These are phyloP conservation scores for Candida michaelii DNA, from an alignment of 805 yeast species.

Conservation along the genomic window DNA sequence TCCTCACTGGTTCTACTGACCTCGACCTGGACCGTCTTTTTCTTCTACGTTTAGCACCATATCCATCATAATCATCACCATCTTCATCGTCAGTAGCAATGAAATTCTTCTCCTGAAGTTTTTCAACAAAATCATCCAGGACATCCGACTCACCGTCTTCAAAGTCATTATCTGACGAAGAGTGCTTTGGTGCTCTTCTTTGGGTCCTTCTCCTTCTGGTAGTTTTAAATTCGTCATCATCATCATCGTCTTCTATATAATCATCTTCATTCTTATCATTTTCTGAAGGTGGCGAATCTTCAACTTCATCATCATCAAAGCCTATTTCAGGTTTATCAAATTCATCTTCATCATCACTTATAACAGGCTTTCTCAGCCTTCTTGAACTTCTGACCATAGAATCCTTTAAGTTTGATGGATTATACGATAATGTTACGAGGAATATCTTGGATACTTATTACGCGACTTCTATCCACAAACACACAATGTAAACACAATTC, in stretches of 20 bases:
- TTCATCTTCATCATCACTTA: conserved; percentile 15
- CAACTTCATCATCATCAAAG: conserved; percentile 5
- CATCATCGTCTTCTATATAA: conserved; percentile 19
- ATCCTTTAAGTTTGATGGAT: conserved; percentile 6
- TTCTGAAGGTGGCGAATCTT: conserved; percentile 16
- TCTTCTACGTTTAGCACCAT: conserved; percentile 16
- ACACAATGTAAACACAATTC: no score
- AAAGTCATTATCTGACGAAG: conserved; percentile 23
- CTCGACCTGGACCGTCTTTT: conserved; percentile 22
- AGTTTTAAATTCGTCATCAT: conserved; percentile 14
- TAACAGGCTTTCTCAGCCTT: conserved; percentile 7
- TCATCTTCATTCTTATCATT: conserved; percentile 22
- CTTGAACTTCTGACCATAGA: conserved; percentile 18
- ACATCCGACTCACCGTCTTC: conserved; percentile 13
- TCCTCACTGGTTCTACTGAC: conserved; percentile 22
- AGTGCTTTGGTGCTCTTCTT: not conserved
- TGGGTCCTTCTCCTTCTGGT: conserved; percentile 2
- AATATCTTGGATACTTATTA: conserved; percentile 9
- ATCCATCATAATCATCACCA: conserved; percentile 21
- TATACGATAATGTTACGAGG: conserved; percentile 12
- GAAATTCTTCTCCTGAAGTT: conserved; percentile 32
- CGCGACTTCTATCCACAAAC: conserved; percentile 1
- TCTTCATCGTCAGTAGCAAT: conserved; percentile 40
- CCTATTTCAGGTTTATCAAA: no score
- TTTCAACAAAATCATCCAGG: conserved; percentile 27